These are phyloP conservation scores for Fagus sylvatica DNA, from an alignment of 306 rosid species.

Conservation along the genomic window DNA sequence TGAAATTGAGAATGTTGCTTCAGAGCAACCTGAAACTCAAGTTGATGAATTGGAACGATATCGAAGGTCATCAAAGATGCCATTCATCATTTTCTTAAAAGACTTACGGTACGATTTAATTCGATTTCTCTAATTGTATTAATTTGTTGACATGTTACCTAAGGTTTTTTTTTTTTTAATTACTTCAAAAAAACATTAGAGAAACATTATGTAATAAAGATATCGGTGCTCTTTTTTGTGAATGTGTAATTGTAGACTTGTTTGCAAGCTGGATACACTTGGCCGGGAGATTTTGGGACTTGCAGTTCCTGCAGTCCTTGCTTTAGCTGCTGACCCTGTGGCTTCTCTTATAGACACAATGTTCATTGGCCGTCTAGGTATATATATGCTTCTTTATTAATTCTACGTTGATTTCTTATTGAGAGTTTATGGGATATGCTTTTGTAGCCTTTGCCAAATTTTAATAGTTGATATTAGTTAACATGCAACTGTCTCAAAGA, in stretches of 20 bases:
- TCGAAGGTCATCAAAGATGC: constrained; percentile 20
- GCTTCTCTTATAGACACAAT: constrained; percentile 97
- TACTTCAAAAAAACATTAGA: background rate
- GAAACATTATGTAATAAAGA: background rate
- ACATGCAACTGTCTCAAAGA: no score
- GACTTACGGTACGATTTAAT: constrained; percentile 64
- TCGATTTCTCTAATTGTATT: no score
- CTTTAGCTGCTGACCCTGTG: constrained; percentile 96
- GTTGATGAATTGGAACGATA: background rate
- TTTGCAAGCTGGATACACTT: constrained; percentile 74
- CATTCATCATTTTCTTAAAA: constrained; percentile 77
- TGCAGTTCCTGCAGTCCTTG: constrained; percentile 89
- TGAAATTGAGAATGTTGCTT: constrained; percentile 39
- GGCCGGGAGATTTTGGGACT: constrained; percentile 76
- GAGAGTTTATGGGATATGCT: no score
- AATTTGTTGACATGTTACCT: no score
- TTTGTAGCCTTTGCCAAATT: no score
- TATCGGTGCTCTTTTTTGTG: background rate
- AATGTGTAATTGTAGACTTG: constrained; percentile 49
- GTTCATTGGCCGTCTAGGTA: constrained; percentile 94
- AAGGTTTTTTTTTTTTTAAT: no score
- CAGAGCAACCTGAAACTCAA: background rate
- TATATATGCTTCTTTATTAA: background rate
- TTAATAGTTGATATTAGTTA: no score
- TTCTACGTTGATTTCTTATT: no score